phyloP scores from a whole-genome alignment of 805 yeast species.

The Sugiyamaella chiloensis region DNA sequence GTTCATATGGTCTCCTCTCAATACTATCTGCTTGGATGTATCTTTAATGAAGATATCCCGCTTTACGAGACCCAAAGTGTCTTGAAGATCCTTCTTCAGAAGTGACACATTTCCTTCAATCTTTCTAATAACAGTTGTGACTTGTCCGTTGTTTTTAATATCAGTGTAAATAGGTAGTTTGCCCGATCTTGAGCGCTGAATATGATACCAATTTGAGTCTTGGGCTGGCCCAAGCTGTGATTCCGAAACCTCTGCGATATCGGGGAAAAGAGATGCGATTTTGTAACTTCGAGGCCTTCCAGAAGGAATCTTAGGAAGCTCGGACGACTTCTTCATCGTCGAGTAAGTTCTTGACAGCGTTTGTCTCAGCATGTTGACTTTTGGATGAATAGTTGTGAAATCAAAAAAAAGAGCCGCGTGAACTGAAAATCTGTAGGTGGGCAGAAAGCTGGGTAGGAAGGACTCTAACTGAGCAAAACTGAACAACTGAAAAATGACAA shows the following conservation, averaged over 20 bases:
- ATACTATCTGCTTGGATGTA: slow-evolving; percentile 51
- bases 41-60: slow-evolving; percentile 46
- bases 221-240: background rate
- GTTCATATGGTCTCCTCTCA: slow-evolving; percentile 46
- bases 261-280: background rate
- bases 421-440: too few relatives aligned
- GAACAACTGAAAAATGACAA: background rate
- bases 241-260: background rate
- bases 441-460: background rate
- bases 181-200: slow-evolving; percentile 37
- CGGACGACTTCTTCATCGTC: slow-evolving; percentile 5
- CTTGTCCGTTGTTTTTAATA: slow-evolving; percentile 54
- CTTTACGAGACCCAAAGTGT: slow-evolving; percentile 44
- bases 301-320: slow-evolving; percentile 11
- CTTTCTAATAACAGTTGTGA: slow-evolving; percentile 70
- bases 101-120: slow-evolving; percentile 65
- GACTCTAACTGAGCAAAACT: background rate
- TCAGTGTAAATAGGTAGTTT: slow-evolving; percentile 81
- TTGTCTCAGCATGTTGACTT: too few relatives aligned
- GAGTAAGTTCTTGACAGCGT: too few relatives aligned
- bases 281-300: slow-evolving; percentile 1
- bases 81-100: slow-evolving; percentile 63
- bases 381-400: too few relatives aligned
- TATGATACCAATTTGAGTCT: slow-evolving; percentile 18
- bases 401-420: too few relatives aligned